Base-by-base conservation (phyloP, 306 rosid species). In the Acacia confusa region DNA sequence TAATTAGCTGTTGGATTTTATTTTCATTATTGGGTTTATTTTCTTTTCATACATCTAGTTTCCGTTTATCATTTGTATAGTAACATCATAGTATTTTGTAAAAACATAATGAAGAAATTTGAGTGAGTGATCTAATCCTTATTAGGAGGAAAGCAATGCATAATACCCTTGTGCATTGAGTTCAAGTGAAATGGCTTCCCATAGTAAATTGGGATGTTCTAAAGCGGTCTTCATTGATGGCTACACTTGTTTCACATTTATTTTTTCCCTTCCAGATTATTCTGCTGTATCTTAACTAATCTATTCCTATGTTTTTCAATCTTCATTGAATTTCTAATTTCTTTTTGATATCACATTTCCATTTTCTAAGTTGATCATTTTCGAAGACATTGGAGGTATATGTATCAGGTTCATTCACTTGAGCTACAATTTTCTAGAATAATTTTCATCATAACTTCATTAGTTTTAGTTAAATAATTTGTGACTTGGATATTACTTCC, bases 291-390 rank as follows among this genome's bases (percentile, higher is more conserved):
- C 13, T 34, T 34, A 15, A 64, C 70, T 73, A 13, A 13, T 30
- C 61, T 19, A 72, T 48, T 38, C 55, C 9, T 4, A 17, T 16
- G 76, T 25, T 34, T 55, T 36, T 27, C 76, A 15, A 47, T 7
- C 25, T 25, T 9, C 13, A 45, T 25, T 25, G 2, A 50, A 73
- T 40, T 28, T 75, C 24, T 15, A 2, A 4, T 20, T 63, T 70
- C 48, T 7, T 58, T 7, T 57, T 41, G 63, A 19, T 3, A 15
- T 28, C 43, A 19, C 7, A 48, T 40, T 77, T 81, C 32, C 47
- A 41, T n/a, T 20, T 70, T 77, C 63, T 72, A 66, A 77, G 66
- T 78, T 38, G 58, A 50, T 52, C 78, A 58, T 60, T 55, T 73
- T 25, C 12, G 8, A 80, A 81, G 61, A 30, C 66, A 43, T 76